These are phyloP conservation scores for Mollisia scopiformis DNA, from an alignment of 2,329 filamentous ascomycete genomes.

Conservation along the genomic window DNA sequence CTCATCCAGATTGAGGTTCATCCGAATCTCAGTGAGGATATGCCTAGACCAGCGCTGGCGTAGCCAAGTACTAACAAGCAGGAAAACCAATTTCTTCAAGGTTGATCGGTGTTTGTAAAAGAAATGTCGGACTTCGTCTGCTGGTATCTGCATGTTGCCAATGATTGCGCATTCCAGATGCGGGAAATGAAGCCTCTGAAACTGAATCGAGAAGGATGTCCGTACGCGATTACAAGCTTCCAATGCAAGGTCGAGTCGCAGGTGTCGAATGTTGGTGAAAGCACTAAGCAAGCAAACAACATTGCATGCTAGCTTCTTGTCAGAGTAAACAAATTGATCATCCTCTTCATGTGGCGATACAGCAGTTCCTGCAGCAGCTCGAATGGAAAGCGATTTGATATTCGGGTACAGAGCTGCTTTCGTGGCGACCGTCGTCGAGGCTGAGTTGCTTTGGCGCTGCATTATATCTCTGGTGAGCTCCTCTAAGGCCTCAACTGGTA, in stretches of 20 bases:
- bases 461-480: background rate
- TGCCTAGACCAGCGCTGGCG: background rate
- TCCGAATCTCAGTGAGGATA: background rate
- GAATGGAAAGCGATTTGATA: too few relatives aligned
- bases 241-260: background rate
- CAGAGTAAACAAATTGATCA: background rate
- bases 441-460: background rate
- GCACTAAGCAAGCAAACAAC: background rate
- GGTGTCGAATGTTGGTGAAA: background rate
- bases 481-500: background rate
- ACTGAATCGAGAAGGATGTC: background rate
- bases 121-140: background rate
- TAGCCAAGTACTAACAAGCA: background rate
- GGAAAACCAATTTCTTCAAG: background rate
- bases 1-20: background rate
- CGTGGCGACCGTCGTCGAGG: background rate
- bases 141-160: background rate
- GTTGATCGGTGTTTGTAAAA: background rate
- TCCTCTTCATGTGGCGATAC: background rate
- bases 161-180: background rate
- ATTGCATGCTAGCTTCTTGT: background rate
- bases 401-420: background rate
- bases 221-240: too few relatives aligned
- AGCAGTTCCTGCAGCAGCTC: too few relatives aligned
- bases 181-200: background rate